phyloP scores from a whole-genome alignment of 495 filamentous ascomycete genomes.

The Talaromyces liani region DNA sequence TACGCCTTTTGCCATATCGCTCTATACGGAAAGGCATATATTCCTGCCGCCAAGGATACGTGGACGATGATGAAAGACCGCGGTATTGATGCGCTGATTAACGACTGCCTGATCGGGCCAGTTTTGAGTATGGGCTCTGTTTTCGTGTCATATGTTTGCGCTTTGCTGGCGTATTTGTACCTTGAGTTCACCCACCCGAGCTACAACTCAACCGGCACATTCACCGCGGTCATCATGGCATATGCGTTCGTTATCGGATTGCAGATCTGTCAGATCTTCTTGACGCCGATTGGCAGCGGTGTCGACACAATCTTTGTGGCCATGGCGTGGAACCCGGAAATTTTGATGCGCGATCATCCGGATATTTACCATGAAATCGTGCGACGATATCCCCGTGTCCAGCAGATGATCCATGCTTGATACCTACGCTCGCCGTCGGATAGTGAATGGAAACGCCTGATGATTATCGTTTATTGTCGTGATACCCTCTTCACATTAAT shows the following conservation, averaged over 20 bases:
- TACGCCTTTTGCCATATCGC: conserved; percentile 93
- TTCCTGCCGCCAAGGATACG: conserved; percentile 78
- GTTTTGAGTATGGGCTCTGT: conserved; percentile 82
- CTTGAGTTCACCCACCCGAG: conserved; percentile 68
- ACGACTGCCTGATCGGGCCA: conserved; percentile 84
- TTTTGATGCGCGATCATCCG: conserved; percentile 72
- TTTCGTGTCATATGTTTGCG: conserved; percentile 76
- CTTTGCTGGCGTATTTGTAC: conserved; percentile 77
- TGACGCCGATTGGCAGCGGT: conserved; percentile 60
- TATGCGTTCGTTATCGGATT: conserved; percentile 79
- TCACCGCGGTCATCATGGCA: conserved; percentile 71
- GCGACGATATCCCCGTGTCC: conserved; percentile 73
- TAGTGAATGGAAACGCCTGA: not conserved
- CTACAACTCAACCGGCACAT: conserved; percentile 66
- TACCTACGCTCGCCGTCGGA: not conserved
- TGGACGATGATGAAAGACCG: conserved; percentile 88
- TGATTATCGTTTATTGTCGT: not conserved
- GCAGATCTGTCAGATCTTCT: conserved; percentile 83
- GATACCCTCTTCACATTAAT: not conserved
- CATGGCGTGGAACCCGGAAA: conserved; percentile 81
- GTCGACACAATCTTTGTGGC: conserved; percentile 81
- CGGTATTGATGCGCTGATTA: conserved; percentile 81
- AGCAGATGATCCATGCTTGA: conserved; percentile 59
- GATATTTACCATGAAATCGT: conserved; percentile 74
- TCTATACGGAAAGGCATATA: conserved; percentile 80